Percentiles rank a stretch among this genome's conserved stretches.
Conservation (phyloP, 768 basidiomycete genomes). For the Pisolithus microcarpus region DNA sequence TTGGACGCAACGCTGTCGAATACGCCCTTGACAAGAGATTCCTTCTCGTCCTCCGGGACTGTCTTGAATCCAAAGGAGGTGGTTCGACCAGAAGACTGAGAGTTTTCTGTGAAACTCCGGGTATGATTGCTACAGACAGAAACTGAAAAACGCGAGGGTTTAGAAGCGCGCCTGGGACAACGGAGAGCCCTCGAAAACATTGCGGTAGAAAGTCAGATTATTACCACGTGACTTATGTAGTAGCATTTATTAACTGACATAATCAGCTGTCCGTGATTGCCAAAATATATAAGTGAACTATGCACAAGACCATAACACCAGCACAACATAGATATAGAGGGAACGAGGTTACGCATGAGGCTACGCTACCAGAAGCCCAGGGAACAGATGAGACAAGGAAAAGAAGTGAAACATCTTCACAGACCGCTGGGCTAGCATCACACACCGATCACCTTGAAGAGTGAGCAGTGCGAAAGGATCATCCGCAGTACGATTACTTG, state of each 20-base stretch:
- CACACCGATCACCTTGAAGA: background rate
- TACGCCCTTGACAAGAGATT: conserved; percentile 83
- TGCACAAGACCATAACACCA: background rate
- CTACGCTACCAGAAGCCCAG: background rate
- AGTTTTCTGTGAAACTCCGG: conserved; percentile 2
- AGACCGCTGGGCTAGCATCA: background rate
- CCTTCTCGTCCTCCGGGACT: conserved; percentile 81
- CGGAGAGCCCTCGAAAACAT: conserved; percentile 1
- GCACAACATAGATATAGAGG: conserved; percentile 1
- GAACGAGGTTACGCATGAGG: background rate
- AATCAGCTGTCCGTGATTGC: too few species aligned
- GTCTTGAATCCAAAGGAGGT: conserved; percentile 93
- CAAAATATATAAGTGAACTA: conserved; percentile 1
- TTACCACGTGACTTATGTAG: background rate
- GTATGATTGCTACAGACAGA: conserved; percentile 13
- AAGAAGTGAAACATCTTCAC: background rate
- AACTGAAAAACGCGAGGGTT: background rate
- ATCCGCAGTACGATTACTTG: background rate
- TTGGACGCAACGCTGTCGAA: conserved; percentile 93
- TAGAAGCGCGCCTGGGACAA: background rate
- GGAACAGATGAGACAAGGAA: too few species aligned
- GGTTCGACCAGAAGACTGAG: conserved; percentile 32
- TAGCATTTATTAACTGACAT: too few species aligned
- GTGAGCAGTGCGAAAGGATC: too few species aligned
- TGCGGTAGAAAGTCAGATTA: background rate